Evolutionary conservation across 2,329 filamentous ascomycete species (phyloP).

Genomic region (Passalora sequoiae): DNA sequence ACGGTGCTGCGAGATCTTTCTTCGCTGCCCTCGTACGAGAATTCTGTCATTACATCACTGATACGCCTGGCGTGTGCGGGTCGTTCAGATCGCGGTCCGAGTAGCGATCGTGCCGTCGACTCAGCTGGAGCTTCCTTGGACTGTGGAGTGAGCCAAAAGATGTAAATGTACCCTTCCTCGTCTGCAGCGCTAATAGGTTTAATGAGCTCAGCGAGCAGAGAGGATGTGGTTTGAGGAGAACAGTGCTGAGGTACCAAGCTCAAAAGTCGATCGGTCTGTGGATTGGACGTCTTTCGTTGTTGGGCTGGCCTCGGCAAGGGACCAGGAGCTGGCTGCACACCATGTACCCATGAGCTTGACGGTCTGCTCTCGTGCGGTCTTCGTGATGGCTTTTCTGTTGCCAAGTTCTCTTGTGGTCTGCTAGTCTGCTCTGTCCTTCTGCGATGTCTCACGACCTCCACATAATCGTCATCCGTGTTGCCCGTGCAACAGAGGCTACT

Average conservation of each 20-base stretch:
- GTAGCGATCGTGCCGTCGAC: constrained; percentile 31
- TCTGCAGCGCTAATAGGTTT: constrained; percentile 69
- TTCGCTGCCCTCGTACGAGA: constrained; percentile 22
- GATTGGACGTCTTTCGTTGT: constrained; percentile 21
- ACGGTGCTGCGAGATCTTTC: background rate
- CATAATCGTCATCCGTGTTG: constrained; percentile 39
- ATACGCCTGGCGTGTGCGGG: constrained; percentile 21
- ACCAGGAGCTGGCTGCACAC: constrained; percentile 7
- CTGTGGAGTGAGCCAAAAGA: constrained; percentile 85
- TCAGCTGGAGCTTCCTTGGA: constrained; percentile 51
- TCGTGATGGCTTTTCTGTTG: constrained; percentile 12
- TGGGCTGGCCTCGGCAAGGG: constrained; percentile 11
- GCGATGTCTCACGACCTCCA: constrained; percentile 42
- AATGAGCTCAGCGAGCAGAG: constrained; percentile 68
- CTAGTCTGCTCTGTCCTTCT: constrained; percentile 26
- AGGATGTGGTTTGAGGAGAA: constrained; percentile 62
- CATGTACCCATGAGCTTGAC: constrained; percentile 10
- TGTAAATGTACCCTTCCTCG: constrained; percentile 92
- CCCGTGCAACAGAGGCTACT: constrained; percentile 39
- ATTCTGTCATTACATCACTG: constrained; percentile 35
- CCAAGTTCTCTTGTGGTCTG: constrained; percentile 9
- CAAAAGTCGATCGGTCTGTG: constrained; percentile 42
- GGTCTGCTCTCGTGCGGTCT: constrained; percentile 4
- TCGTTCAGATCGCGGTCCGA: constrained; percentile 23
- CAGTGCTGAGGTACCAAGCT: constrained; percentile 65